Base-by-base conservation (phyloP, 345 rosid genomes). In the Sisymbrium altissimum region DNA sequence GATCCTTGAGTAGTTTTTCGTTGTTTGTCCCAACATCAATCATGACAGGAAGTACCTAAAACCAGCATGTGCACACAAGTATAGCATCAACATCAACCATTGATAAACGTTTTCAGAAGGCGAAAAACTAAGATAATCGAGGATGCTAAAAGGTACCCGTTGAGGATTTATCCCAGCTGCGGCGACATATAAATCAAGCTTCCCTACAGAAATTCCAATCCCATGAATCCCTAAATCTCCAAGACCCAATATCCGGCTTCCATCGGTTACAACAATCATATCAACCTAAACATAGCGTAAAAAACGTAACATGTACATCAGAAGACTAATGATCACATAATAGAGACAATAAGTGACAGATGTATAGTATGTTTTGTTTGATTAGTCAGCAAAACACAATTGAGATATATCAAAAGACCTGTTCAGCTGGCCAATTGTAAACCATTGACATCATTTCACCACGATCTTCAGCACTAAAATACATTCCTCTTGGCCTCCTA, bases 381-480 rank as follows among this genome's bases (percentile, higher is more conserved):
- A 72, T n/a, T 33, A 64, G 32, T 55, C 40, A 73, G 50, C 32
- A 12, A 74, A 73, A 30, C 61, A 68, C 21, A 63, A 14, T 38
- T 38, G 50, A 41, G 69, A 73, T 30, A 30, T 70, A 45, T 55
- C 6, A 56, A 46, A 65, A 69, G 43, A 93, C 98, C 96, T 94
- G 98, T 64, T 91, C 98, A 71, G 97, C 89, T 13, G 98, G 97
- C 98, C 98, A 94, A 80, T 94, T 94, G 80, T 91, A 94, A 72
- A 94, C 96, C 98, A 91, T 91, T 41, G 99, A 91, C 97, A 91
- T 91, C 99, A 95, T 91, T 84, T 95, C 99, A 79, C 99, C 99
- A 29, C 96, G 89, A 79, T 95, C 99, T 40, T 71, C 92, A 38
- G 97, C 91, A 63, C 97, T 89, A 69, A 95, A 91, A 78, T 91